These are phyloP conservation scores for Rhizophagus prolifer DNA, from an alignment of 192 early-diverging fungal species.

Conservation along the genomic window DNA sequence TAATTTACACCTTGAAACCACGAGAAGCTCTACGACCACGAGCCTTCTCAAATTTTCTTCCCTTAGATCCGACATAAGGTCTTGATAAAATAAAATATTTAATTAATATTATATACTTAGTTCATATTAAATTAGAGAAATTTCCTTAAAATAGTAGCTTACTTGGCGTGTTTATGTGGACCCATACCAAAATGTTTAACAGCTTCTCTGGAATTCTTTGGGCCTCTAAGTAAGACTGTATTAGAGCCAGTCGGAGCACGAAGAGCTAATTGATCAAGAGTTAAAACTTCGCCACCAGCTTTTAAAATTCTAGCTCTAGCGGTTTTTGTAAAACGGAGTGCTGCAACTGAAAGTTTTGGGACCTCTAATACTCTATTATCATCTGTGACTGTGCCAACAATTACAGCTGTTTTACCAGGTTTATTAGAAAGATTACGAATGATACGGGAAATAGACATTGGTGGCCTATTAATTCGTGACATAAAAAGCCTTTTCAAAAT, in stretches of 20 bases:
- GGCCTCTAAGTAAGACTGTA: slow-evolving; percentile 94
- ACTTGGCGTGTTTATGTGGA: slow-evolving; percentile 45
- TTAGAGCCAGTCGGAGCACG: slow-evolving; percentile 96
- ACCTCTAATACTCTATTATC: slow-evolving; percentile 89
- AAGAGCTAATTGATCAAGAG: slow-evolving; percentile 98
- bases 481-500: slow-evolving; percentile 98
- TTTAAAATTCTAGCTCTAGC: slow-evolving; percentile 97
- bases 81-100: not conserved
- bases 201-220: slow-evolving; percentile 92
- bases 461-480: slow-evolving; percentile 97
- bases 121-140: not conserved
- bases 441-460: slow-evolving; percentile 90
- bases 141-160: not conserved
- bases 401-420: slow-evolving; percentile 84
- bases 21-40: slow-evolving; percentile 99
- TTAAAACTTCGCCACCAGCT: slow-evolving; percentile 98
- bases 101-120: not conserved
- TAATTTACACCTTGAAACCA: slow-evolving; percentile 79
- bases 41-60: slow-evolving; percentile 99
- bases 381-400: slow-evolving; percentile 97
- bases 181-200: slow-evolving; percentile 97
- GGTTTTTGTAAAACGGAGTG: slow-evolving; percentile 92
- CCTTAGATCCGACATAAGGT: slow-evolving; percentile 98
- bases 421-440: slow-evolving; percentile 70
- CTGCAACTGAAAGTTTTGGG: slow-evolving; percentile 88